A percentile compares a stretch with the other conserved stretches of the same genome.
Evolutionary conservation across 2,329 filamentous ascomycete species (phyloP).

Genomic region (Macrophomina phaseolina): DNA sequence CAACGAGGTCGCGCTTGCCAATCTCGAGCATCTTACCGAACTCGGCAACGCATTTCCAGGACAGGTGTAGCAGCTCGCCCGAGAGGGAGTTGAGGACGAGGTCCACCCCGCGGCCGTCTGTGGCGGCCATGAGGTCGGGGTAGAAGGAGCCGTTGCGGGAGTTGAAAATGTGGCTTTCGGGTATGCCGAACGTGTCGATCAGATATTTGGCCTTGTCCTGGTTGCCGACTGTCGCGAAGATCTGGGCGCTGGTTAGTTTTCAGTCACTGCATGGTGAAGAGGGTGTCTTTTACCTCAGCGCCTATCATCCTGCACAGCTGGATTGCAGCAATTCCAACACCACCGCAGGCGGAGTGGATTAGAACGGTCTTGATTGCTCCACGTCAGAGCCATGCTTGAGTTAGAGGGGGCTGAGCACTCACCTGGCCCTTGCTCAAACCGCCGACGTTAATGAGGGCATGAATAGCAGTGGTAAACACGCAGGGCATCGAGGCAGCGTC

Average conservation of each 20-base stretch:
- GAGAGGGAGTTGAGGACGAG: conserved; percentile 33
- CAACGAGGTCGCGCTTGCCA: conserved; percentile 33
- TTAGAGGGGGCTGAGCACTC: not conserved
- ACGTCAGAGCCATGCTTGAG: conserved; percentile 1
- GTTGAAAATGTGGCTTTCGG: conserved; percentile 36
- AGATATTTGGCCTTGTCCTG: conserved; percentile 26
- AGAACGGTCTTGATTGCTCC: conserved; percentile 28
- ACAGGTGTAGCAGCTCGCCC: conserved; percentile 38
- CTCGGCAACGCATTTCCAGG: conserved; percentile 50
- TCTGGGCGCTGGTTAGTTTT: conserved; percentile 14
- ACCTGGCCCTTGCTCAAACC: conserved; percentile 31
- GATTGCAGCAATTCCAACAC: conserved; percentile 32
- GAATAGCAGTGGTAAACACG: conserved; percentile 35
- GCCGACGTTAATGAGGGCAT: conserved; percentile 34
- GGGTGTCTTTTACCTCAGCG: conserved; percentile 30
- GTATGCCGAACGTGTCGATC: conserved; percentile 28
- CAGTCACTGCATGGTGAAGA: not conserved
- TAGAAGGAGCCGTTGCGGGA: conserved; percentile 35
- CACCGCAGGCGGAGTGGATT: conserved; percentile 32
- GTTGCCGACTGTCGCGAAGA: conserved; percentile 27
- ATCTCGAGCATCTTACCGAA: conserved; percentile 33
- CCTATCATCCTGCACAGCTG: conserved; percentile 32
- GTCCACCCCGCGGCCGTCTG: conserved; percentile 42
- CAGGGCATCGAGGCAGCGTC: conserved; percentile 37
- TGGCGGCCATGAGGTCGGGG: conserved; percentile 32